Conservation (phyloP, 495 filamentous ascomycete species). For the Penicillium nucicola region DNA sequence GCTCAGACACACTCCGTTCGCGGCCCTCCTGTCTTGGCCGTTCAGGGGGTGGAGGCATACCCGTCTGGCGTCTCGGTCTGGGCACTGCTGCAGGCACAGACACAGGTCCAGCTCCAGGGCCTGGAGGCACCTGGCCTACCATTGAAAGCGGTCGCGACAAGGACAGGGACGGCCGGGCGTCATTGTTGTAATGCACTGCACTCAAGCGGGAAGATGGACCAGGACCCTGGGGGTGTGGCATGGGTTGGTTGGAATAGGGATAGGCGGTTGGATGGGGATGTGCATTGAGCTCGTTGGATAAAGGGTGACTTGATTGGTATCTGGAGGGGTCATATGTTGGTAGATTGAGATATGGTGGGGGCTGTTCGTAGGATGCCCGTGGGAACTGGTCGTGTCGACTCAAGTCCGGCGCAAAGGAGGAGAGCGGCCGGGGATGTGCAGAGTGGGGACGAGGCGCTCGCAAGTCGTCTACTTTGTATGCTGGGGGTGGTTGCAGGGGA, state of each 20-base stretch:
- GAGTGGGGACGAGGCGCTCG: slow-evolving; percentile 13
- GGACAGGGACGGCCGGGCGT: slow-evolving; percentile 16
- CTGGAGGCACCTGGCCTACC: not conserved
- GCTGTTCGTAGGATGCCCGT: slow-evolving; percentile 19
- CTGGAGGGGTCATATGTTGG: slow-evolving; percentile 33
- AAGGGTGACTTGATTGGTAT: slow-evolving; percentile 24
- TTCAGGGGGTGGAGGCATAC: slow-evolving; percentile 8
- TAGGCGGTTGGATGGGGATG: not conserved
- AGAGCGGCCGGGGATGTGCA: slow-evolving; percentile 24
- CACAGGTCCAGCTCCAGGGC: not conserved
- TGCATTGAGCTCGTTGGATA: not conserved
- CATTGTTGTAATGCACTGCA: slow-evolving; percentile 17
- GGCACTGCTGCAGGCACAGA: not conserved
- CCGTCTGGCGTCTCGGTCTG: slow-evolving; percentile 8
- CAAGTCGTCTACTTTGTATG: slow-evolving; percentile 14
- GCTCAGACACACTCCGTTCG: slow-evolving; percentile 24
- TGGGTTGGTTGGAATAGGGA: not conserved
- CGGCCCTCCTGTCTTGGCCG: slow-evolving; percentile 8
- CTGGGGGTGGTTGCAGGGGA: slow-evolving; percentile 12
- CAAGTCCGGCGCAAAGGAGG: slow-evolving; percentile 27
- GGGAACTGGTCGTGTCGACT: slow-evolving; percentile 15
- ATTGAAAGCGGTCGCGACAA: slow-evolving; percentile 10
- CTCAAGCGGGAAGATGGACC: slow-evolving; percentile 22
- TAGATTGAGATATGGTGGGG: slow-evolving; percentile 15
- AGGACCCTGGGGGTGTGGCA: not conserved